These are phyloP conservation scores for Dalbergia cultrata DNA, from an alignment of 306 rosid genomes.

Conservation along the genomic window DNA sequence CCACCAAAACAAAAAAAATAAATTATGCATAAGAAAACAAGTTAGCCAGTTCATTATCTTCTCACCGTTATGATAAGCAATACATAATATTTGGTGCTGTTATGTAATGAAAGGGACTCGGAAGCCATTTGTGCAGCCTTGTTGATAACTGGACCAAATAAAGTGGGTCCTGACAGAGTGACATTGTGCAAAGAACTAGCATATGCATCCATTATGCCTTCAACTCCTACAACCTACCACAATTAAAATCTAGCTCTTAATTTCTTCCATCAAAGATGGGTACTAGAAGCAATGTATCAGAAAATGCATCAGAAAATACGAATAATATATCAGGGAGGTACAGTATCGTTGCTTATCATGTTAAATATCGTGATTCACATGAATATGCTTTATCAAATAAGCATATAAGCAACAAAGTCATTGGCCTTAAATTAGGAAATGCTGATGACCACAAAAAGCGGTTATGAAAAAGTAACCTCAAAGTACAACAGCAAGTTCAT, in stretches of 20 bases:
- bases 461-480: too few relatives aligned
- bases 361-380: neutral
- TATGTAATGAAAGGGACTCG: slow-evolving; percentile 54
- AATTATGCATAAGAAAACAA: slow-evolving; percentile 14
- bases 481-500: too few relatives aligned
- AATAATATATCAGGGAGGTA: neutral
- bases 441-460: too few relatives aligned
- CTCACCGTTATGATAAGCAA: slow-evolving; percentile 86
- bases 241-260: neutral
- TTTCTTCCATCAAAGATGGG: neutral
- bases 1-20: neutral
- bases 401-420: neutral
- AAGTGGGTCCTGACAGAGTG: slow-evolving; percentile 79
- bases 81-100: slow-evolving; percentile 62
- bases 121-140: slow-evolving; percentile 76
- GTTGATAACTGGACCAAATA: slow-evolving; percentile 83
- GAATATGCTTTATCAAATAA: neutral
- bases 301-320: neutral
- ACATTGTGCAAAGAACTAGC: slow-evolving; percentile 63
- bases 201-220: slow-evolving; percentile 88
- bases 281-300: neutral
- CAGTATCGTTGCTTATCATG: too few relatives aligned
- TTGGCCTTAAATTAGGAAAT: too few relatives aligned
- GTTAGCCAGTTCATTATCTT: neutral
- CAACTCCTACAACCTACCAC: slow-evolving; percentile 79